Evolutionary conservation across 2,329 filamentous ascomycete genomes (phyloP).

Genomic region (Penicillium sp.): DNA sequence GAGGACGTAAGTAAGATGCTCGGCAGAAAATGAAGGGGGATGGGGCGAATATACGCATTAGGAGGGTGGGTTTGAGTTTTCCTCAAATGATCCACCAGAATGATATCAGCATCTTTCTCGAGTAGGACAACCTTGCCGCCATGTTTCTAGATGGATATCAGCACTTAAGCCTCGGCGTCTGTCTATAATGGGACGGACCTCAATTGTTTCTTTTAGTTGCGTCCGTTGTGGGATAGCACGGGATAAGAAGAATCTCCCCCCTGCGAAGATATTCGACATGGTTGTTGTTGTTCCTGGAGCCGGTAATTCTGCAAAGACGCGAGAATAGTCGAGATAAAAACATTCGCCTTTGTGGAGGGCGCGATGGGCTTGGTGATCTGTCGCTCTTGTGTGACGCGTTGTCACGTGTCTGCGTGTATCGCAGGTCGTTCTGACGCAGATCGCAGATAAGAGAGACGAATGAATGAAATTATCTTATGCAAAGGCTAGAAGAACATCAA

Average conservation of each 20-base stretch:
- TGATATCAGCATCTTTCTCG: constrained; percentile 63
- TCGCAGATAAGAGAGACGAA: not conserved
- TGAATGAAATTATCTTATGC: not conserved
- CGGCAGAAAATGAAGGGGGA: not conserved
- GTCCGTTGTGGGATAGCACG: constrained; percentile 59
- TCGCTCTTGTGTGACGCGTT: constrained; percentile 27
- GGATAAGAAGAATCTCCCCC: constrained; percentile 64
- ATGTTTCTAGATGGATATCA: constrained; percentile 49
- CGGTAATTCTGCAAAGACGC: not conserved
- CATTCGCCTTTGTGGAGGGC: not conserved
- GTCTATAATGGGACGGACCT: constrained; percentile 35
- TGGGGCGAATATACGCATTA: constrained; percentile 49
- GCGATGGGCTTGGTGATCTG: not conserved
- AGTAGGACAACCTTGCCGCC: constrained; percentile 60
- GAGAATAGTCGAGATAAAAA: not conserved
- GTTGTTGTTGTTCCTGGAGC: not conserved
- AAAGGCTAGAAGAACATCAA: not conserved
- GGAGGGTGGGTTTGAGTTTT: constrained; percentile 56
- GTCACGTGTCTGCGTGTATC: constrained; percentile 35
- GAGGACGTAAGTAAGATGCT: constrained; percentile 15
- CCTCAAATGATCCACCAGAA: constrained; percentile 64
- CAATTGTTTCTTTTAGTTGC: constrained; percentile 57
- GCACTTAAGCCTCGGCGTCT: not conserved
- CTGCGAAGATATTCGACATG: constrained; percentile 54
- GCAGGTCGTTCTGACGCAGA: not conserved